Percentiles rank a stretch among this genome's conserved stretches.
Evolutionary conservation across 2,329 filamentous ascomycete genomes (phyloP).

Genomic region (Coniochaeta sp.): DNA sequence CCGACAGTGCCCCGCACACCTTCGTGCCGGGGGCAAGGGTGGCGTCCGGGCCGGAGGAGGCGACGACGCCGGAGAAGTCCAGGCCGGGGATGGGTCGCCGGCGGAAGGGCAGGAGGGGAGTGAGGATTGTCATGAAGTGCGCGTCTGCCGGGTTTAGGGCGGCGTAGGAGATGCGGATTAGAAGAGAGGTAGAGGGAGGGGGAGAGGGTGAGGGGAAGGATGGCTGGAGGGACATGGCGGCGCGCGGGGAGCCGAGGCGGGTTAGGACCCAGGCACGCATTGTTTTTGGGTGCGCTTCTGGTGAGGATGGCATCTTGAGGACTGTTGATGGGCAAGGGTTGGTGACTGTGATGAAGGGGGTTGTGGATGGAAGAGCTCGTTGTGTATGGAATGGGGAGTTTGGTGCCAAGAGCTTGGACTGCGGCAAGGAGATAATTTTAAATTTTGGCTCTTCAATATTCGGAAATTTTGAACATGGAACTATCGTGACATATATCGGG

Average conservation of each 20-base stretch:
- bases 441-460: no score
- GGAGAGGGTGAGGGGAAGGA: background rate
- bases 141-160: conserved; percentile 29
- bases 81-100: conserved; percentile 21
- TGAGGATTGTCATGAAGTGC: conserved; percentile 20
- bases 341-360: background rate
- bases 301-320: background rate
- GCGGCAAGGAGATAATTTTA: no score
- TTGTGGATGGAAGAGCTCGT: no score
- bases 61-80: conserved; percentile 26
- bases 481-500: no score
- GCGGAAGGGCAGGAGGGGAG: conserved; percentile 22
- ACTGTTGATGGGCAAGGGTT: background rate
- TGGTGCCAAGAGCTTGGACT: no score
- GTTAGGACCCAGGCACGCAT: background rate
- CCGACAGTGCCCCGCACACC: conserved; percentile 21
- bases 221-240: background rate
- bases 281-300: background rate
- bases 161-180: conserved; percentile 24
- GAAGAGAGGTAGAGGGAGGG: conserved; percentile 8
- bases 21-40: conserved; percentile 11
- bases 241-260: background rate
- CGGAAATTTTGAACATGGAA: no score
- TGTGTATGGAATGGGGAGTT: no score
- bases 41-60: conserved; percentile 17